These are phyloP conservation scores for Debaryomyces robertsiae DNA, from an alignment of 1,139 yeast species.

Conservation along the genomic window DNA sequence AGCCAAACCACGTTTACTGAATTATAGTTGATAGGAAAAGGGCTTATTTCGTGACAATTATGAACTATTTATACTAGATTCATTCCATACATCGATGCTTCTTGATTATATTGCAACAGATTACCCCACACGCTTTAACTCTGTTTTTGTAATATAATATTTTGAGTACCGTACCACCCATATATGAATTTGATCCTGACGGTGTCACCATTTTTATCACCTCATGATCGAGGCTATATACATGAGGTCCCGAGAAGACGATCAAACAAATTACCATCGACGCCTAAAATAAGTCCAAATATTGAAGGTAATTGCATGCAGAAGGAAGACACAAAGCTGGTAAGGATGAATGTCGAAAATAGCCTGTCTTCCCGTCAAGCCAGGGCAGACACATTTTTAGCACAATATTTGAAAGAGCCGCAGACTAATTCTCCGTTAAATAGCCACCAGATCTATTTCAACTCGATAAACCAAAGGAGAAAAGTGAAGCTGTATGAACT, in stretches of 20 bases:
- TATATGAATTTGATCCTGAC: conserved; percentile 12
- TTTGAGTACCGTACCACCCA: not conserved
- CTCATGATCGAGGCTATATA: conserved; percentile 9
- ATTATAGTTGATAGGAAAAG: no score
- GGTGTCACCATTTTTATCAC: conserved; percentile 9
- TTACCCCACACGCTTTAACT: not conserved
- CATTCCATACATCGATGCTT: not conserved
- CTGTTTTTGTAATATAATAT: conserved; percentile 4
- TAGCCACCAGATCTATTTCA: conserved; percentile 29
- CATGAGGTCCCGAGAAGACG: conserved; percentile 6
- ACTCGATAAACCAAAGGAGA: conserved; percentile 25
- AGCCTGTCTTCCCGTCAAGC: not conserved
- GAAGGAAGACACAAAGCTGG: not conserved
- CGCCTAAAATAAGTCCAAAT: conserved; percentile 5
- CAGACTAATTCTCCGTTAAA: conserved; percentile 19
- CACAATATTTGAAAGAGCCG: conserved; percentile 32
- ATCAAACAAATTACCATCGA: conserved; percentile 3
- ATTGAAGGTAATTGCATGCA: conserved; percentile 1
- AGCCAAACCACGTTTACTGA: not conserved
- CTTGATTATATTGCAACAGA: not conserved
- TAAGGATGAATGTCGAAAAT: no score
- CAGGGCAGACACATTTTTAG: conserved; percentile 27
- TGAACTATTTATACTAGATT: not conserved
- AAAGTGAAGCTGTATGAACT: conserved; percentile 28
- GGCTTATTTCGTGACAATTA: not conserved